Conservation (phyloP, 148 eudicot species). For the Dysphania ambrosioides region DNA sequence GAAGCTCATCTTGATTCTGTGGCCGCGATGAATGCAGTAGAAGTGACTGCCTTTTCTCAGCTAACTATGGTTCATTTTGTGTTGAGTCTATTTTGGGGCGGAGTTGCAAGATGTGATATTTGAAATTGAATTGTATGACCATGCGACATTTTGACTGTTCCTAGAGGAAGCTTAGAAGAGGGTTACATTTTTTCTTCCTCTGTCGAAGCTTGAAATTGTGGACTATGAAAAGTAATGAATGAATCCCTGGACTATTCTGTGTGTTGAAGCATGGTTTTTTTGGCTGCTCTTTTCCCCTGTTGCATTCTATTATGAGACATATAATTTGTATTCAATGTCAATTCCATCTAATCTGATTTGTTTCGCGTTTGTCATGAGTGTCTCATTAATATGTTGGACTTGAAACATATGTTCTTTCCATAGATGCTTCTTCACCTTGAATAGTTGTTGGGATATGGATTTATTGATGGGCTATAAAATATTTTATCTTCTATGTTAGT, state of each 20-base stretch:
- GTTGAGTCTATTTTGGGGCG: background rate
- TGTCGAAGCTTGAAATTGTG: background rate
- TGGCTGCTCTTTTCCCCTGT: background rate
- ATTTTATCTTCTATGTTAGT: background rate
- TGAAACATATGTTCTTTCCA: background rate
- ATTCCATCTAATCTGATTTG: background rate
- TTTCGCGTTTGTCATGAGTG: background rate
- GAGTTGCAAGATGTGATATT: no score
- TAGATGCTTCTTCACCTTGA: background rate
- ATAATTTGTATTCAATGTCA: background rate
- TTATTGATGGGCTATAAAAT: background rate
- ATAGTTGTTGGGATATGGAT: background rate
- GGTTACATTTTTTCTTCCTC: background rate
- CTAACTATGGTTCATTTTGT: background rate
- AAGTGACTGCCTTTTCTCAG: background rate
- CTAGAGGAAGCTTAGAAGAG: background rate
- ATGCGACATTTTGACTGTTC: constrained; percentile 8
- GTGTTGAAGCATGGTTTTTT: background rate
- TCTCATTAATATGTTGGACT: background rate
- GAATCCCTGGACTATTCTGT: background rate
- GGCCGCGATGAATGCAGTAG: background rate
- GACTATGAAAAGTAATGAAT: background rate
- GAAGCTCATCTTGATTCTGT: background rate
- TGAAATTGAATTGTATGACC: background rate
- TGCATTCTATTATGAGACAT: background rate